phyloP scores from a whole-genome alignment of 306 rosid genomes.

The Cucumis cinereus region DNA sequence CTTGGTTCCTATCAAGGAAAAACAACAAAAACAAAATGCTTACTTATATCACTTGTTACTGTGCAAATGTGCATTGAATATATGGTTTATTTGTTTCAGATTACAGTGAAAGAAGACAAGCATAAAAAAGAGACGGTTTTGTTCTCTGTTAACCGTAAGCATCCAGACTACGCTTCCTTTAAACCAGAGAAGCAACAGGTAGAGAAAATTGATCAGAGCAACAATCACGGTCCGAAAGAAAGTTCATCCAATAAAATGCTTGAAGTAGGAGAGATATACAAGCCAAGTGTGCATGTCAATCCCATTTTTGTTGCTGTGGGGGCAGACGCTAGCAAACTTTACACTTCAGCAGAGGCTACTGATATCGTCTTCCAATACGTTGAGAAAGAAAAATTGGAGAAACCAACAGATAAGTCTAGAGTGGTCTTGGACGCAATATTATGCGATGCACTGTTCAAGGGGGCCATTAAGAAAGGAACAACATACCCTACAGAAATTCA shows the following conservation, averaged over 20 bases:
- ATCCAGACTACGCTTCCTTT: constrained; percentile 65
- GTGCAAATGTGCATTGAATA: neutral
- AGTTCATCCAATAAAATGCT: constrained; percentile 38
- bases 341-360: constrained; percentile 62
- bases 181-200: constrained; percentile 71
- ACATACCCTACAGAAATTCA: constrained; percentile 81
- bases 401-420: constrained; percentile 43
- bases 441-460: constrained; percentile 82
- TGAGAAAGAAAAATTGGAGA: constrained; percentile 67
- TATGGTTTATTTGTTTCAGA: constrained; percentile 23
- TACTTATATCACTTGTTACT: neutral
- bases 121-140: constrained; percentile 64
- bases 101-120: constrained; percentile 78
- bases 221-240: constrained; percentile 33
- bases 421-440: constrained; percentile 57
- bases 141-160: constrained; percentile 39
- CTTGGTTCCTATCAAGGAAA: neutral
- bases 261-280: constrained; percentile 79
- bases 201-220: constrained; percentile 49
- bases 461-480: constrained; percentile 77
- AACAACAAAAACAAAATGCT: neutral
- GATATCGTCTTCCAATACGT: constrained; percentile 60
- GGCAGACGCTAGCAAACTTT: constrained; percentile 51
- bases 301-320: constrained; percentile 64
- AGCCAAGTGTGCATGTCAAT: constrained; percentile 76